These are phyloP conservation scores for Buxus sempervirens DNA, from an alignment of 164 flowering plant genomes.

Conservation along the genomic window DNA sequence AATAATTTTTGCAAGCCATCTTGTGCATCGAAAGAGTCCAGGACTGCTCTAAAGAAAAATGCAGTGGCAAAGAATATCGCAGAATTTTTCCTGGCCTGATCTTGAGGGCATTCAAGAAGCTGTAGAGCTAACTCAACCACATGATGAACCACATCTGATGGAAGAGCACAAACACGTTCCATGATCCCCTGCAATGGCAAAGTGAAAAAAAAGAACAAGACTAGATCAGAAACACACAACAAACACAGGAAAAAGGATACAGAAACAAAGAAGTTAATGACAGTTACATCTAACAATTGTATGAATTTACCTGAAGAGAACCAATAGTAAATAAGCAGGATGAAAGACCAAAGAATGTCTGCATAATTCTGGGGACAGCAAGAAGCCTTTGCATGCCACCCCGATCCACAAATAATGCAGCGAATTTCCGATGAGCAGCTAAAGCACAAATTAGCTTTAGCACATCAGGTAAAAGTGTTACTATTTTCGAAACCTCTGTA, in stretches of 20 bases:
- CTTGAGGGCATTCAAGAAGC: slow-evolving; percentile 84
- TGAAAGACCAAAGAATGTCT: slow-evolving; percentile 85
- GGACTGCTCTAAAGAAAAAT: slow-evolving; percentile 82
- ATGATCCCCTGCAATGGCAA: slow-evolving; percentile 66
- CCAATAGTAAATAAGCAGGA: slow-evolving; percentile 93
- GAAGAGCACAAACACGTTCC: slow-evolving; percentile 98
- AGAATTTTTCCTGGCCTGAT: slow-evolving; percentile 87
- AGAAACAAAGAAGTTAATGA: not conserved
- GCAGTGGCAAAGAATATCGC: slow-evolving; percentile 89
- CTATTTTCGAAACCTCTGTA: slow-evolving; percentile 39
- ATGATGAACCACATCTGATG: slow-evolving; percentile 68
- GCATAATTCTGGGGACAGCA: slow-evolving; percentile 63
- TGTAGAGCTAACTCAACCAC: slow-evolving; percentile 89
- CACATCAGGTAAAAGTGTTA: slow-evolving; percentile 65
- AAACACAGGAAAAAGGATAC: not conserved
- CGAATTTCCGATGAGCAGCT: slow-evolving; percentile 94
- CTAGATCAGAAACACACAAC: not conserved
- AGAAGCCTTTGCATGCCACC: slow-evolving; percentile 94
- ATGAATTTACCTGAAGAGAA: slow-evolving; percentile 77
- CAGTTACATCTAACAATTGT: not conserved
- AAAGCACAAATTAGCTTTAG: slow-evolving; percentile 86
- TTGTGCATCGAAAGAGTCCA: slow-evolving; percentile 91
- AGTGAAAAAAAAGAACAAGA: not conserved
- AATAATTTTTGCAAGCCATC: slow-evolving; percentile 77
- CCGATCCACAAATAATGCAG: slow-evolving; percentile 92